phyloP scores from a whole-genome alignment of 2,329 filamentous ascomycete species.

The Colletotrichum liaoningense region DNA sequence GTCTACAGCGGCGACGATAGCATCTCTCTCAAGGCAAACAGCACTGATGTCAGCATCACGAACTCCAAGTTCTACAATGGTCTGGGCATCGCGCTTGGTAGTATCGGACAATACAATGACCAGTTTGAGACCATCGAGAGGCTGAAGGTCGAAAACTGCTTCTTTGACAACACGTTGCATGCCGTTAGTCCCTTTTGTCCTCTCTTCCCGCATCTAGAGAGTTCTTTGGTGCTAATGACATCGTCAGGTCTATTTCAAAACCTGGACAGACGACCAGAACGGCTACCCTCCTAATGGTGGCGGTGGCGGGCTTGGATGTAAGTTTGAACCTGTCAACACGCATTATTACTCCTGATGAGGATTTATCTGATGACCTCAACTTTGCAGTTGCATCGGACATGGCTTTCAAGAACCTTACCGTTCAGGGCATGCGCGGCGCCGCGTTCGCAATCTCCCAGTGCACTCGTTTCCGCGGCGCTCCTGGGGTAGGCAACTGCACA shows the following conservation, averaged over 20 bases:
- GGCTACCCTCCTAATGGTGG: slow-evolving; percentile 61
- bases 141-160: slow-evolving; percentile 51
- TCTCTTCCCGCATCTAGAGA: too few species aligned
- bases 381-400: slow-evolving; percentile 20
- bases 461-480: slow-evolving; percentile 42
- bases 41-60: slow-evolving; percentile 44
- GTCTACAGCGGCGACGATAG: slow-evolving; percentile 42
- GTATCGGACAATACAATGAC: slow-evolving; percentile 59
- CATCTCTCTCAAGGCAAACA: slow-evolving; percentile 41
- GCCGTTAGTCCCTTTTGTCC: too few species aligned
- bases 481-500: slow-evolving; percentile 47
- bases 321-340: slow-evolving; percentile 6
- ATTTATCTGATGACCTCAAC: too few species aligned
- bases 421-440: slow-evolving; percentile 35
- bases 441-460: slow-evolving; percentile 47
- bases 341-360: too few species aligned
- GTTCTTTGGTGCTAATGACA: too few species aligned
- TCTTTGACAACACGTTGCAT: slow-evolving; percentile 50
- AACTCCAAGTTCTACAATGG: slow-evolving; percentile 55
- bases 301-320: slow-evolving; percentile 58
- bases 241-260: slow-evolving; percentile 60
- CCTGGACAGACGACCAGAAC: slow-evolving; percentile 57
- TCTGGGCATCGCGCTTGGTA: slow-evolving; percentile 57
- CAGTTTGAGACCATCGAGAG: slow-evolving; percentile 55
- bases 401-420: slow-evolving; percentile 27